phyloP scores from a whole-genome alignment of 495 filamentous ascomycete species.

The Lophiotrema nucula region DNA sequence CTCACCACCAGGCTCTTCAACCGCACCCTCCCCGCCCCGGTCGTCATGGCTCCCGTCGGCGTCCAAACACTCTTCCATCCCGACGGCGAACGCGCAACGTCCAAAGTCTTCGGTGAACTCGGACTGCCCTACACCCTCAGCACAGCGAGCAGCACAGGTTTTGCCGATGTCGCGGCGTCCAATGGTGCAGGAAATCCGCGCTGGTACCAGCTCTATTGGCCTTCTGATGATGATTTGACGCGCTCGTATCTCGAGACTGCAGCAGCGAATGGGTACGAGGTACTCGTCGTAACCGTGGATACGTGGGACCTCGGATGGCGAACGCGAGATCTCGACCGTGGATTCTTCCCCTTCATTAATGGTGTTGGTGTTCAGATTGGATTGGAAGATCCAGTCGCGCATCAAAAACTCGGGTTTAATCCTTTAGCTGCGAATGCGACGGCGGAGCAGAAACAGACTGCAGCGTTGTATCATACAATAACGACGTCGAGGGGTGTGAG shows the following conservation, averaged over 20 bases:
- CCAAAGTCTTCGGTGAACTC: conserved; percentile 14
- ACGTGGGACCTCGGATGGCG: conserved; percentile 61
- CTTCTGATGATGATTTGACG: conserved; percentile 57
- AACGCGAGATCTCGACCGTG: conserved; percentile 63
- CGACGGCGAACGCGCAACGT: conserved; percentile 1
- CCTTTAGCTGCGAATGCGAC: not conserved
- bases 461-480: not conserved
- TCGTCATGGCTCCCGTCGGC: conserved; percentile 13
- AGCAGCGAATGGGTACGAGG: conserved; percentile 55
- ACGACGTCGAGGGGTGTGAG: not conserved
- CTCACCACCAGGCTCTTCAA: conserved; percentile 6
- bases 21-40: not conserved
- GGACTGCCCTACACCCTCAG: conserved; percentile 24
- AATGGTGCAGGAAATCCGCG: conserved; percentile 49
- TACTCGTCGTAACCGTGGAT: conserved; percentile 63
- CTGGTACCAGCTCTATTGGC: conserved; percentile 73
- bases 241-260: conserved; percentile 61
- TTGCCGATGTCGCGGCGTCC: conserved; percentile 59
- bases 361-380: conserved; percentile 49
- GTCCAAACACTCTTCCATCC: conserved; percentile 13
- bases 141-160: conserved; percentile 54
- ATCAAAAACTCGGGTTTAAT: conserved; percentile 33
- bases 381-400: conserved; percentile 52
- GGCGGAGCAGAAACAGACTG: not conserved
- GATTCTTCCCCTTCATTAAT: conserved; percentile 55